Evolutionary conservation across 2,329 filamentous ascomycete genomes (phyloP), one percentile per base, ranked within the genome.

Genomic region (Periglandula ipomoeae): DNA sequence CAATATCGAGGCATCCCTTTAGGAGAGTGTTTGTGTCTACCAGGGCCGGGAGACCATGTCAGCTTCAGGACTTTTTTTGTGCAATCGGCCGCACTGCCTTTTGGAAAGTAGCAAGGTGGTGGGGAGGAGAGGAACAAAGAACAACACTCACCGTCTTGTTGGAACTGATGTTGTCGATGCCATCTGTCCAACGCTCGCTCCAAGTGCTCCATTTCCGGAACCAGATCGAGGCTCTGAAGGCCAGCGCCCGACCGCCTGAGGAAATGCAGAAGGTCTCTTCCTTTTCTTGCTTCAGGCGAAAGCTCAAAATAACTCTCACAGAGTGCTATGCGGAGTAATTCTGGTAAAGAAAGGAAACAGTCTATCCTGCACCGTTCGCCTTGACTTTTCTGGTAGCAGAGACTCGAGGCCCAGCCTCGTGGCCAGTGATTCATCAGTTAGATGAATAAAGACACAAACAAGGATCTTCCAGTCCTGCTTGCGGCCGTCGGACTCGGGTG

Each of bases 301-400:
- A 55, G 47, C 32, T 55, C 49, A 11, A 55, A 49, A 34, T 51
- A 53, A 1, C 54, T 43, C 38, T 56, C 51, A 55, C 1, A 56
- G 17, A 15, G 19, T 40, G 4, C 51, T 49, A 11, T 53, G 45
- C 1, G 47, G 46, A 7, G 55, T 11, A 10, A 47, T 49, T n/a
- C 52, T 48, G 0, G 53, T 37, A 40, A 55, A 55, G 1, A 51
- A 52, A 2, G 49, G 47, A 9, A 52, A 45, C 44, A 55, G 50
- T 6, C 47, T 30, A 9, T 53, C 49, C 35, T 49, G 51, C n/a
- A 56, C 49, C 2, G 47, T 44, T 22, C 53, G 48, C 46, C 54
- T 48, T 4, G 52, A 53, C 24, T 48, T 56, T n/a, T 55, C 53
- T 0, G 54, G 54, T 1, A 55, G 24, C 1, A 55, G 38, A 0